These are phyloP conservation scores for Colletotrichum sp. DNA, from an alignment of 2,329 filamentous ascomycete genomes.

Conservation along the genomic window DNA sequence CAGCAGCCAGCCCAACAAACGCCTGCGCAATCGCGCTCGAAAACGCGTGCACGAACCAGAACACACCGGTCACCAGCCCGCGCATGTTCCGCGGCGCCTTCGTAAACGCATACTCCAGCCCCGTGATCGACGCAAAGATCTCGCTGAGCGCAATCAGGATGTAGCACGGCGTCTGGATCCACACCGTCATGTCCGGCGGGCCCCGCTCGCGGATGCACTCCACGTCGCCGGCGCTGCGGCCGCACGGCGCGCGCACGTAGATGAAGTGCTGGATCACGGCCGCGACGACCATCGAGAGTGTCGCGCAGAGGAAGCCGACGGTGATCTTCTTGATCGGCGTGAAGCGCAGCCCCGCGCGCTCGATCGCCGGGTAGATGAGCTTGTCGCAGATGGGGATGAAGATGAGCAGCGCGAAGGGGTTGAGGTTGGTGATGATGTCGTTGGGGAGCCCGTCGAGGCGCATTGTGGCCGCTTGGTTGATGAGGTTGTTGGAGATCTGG, in stretches of 20 bases:
- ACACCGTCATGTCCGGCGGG: constrained; percentile 57
- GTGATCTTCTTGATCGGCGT: constrained; percentile 69
- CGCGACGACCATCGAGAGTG: constrained; percentile 35
- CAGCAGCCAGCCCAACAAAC: constrained; percentile 27
- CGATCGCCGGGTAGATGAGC: constrained; percentile 62
- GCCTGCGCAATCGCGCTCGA: constrained; percentile 62
- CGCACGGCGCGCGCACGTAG: constrained; percentile 59
- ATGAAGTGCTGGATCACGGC: constrained; percentile 49
- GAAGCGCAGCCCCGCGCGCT: constrained; percentile 60
- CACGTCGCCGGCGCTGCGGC: constrained; percentile 44
- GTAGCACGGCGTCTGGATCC: constrained; percentile 43
- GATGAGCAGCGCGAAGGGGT: constrained; percentile 69
- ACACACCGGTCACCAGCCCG: constrained; percentile 59
- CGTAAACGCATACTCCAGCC: constrained; percentile 68
- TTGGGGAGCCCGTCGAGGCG: constrained; percentile 14
- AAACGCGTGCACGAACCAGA: constrained; percentile 64
- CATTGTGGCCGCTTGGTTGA: constrained; percentile 19
- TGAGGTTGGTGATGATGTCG: constrained; percentile 19
- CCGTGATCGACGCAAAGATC: constrained; percentile 37
- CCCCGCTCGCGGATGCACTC: constrained; percentile 42
- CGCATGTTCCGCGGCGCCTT: constrained; percentile 71
- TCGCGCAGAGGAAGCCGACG: constrained; percentile 28
- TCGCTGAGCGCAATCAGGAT: constrained; percentile 34
- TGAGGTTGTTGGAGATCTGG: constrained; percentile 16
- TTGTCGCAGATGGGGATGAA: constrained; percentile 73